Evolutionary conservation across 78 protist genomes (phyloP).

Genomic region (Dictyostelium capitatum): DNA sequence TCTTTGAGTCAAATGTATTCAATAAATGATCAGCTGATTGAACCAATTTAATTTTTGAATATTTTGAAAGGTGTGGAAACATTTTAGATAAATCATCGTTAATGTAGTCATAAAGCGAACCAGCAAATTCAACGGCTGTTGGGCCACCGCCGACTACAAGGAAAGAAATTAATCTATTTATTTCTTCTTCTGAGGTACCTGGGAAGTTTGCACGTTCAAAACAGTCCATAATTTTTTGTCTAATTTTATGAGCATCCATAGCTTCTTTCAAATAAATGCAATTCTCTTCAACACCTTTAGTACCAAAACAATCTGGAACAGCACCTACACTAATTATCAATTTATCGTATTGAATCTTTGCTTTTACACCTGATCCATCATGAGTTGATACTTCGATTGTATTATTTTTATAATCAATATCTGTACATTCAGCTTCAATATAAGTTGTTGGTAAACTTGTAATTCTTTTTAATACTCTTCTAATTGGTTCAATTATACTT

Average conservation of each 20-base stretch:
- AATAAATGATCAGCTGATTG: conserved; percentile 83
- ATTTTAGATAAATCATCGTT: conserved; percentile 27
- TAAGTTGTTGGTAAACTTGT: neutral
- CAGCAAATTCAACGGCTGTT: conserved; percentile 86
- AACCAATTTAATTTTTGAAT: conserved; percentile 57
- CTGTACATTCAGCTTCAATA: conserved; percentile 71
- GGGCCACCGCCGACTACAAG: conserved; percentile 95
- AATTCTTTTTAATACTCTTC: conserved; percentile 55
- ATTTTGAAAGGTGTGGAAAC: conserved; percentile 55
- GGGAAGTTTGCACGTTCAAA: conserved; percentile 89
- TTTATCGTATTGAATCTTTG: conserved; percentile 79
- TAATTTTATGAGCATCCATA: conserved; percentile 76
- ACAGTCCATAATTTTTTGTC: conserved; percentile 77
- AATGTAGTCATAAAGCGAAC: conserved; percentile 34
- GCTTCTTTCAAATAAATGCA: conserved; percentile 84
- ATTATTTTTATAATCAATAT: conserved; percentile 44
- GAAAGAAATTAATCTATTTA: conserved; percentile 48
- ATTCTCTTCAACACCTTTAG: conserved; percentile 88
- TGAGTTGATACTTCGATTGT: neutral
- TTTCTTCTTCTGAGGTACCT: conserved; percentile 47
- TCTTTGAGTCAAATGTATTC: conserved; percentile 81
- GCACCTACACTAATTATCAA: conserved; percentile 91
- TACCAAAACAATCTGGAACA: conserved; percentile 85
- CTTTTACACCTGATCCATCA: neutral
- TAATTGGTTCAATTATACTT: conserved; percentile 80